Evolutionary conservation across 176 grass and related monocot species (phyloP).

Genomic region (Ensete glaucum): DNA sequence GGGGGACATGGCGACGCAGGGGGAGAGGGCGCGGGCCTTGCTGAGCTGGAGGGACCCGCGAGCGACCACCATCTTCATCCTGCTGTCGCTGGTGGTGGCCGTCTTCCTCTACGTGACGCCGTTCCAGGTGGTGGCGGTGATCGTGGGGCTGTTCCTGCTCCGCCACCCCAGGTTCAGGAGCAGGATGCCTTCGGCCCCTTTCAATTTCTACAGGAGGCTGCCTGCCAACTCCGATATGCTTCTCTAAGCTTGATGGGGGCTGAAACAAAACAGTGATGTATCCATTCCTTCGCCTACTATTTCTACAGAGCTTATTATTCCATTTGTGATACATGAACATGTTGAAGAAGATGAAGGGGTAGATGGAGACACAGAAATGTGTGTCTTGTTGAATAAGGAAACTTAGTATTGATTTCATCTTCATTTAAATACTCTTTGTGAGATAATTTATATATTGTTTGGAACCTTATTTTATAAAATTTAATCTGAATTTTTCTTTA

Average conservation of each 20-base stretch:
- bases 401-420: too few species aligned
- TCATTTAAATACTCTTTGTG: too few species aligned
- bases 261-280: not conserved
- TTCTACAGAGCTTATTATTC: too few species aligned
- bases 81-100: not conserved
- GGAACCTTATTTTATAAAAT: too few species aligned
- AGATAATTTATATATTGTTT: too few species aligned
- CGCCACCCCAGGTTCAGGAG: constrained; percentile 7
- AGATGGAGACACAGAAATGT: too few species aligned
- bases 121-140: not conserved
- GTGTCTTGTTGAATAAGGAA: too few species aligned
- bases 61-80: not conserved
- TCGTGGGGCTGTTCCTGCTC: not conserved
- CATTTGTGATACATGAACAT: too few species aligned
- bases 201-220: constrained; percentile 1
- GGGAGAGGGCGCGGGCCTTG: not conserved
- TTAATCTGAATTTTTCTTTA: too few species aligned
- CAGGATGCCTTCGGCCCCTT: not conserved
- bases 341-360: too few species aligned
- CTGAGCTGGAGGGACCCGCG: constrained; percentile 6
- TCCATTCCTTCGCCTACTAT: not conserved
- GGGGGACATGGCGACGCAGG: constrained; percentile 7
- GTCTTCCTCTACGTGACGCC: constrained; percentile 7
- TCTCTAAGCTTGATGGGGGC: not conserved
- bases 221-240: not conserved